phyloP scores from a whole-genome alignment of 176 grass and related monocot genomes.

The Triticum urartu region DNA sequence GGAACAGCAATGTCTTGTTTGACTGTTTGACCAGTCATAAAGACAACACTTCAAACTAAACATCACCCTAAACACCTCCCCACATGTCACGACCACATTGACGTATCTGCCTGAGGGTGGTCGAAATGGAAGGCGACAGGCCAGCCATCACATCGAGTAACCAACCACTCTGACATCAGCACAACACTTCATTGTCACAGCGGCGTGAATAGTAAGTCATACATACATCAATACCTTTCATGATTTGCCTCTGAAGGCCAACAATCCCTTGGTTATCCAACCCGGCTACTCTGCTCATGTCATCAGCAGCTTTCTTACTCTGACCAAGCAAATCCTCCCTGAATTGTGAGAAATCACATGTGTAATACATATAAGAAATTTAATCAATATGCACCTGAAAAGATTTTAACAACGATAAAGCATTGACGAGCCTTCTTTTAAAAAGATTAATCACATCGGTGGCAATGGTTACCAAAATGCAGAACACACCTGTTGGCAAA shows the following conservation, averaged over 20 bases:
- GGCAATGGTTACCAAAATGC: background rate
- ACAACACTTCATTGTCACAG: background rate
- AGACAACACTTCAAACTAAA: background rate
- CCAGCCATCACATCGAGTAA: background rate
- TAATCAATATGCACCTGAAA: background rate
- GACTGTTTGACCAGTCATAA: background rate
- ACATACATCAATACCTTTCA: slow-evolving; percentile 51
- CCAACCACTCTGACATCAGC: background rate
- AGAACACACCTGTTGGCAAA: slow-evolving; percentile 59
- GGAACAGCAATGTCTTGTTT: background rate
- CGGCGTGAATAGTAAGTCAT: background rate
- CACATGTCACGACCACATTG: background rate
- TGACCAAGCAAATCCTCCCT: slow-evolving; percentile 75
- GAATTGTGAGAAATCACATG: slow-evolving; percentile 9
- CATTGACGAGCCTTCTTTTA: background rate
- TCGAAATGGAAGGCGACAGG: background rate
- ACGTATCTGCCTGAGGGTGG: background rate
- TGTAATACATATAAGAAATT: background rate
- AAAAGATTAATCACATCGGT: background rate
- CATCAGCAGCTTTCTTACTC: slow-evolving; percentile 49
- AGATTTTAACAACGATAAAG: background rate
- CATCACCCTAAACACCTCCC: background rate
- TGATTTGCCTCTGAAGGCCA: slow-evolving; percentile 67
- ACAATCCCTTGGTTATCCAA: slow-evolving; percentile 71
- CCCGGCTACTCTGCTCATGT: slow-evolving; percentile 48